Evolutionary conservation across 1,139 yeast genomes (phyloP).

Genomic region (Kodamaea alishanica): DNA sequence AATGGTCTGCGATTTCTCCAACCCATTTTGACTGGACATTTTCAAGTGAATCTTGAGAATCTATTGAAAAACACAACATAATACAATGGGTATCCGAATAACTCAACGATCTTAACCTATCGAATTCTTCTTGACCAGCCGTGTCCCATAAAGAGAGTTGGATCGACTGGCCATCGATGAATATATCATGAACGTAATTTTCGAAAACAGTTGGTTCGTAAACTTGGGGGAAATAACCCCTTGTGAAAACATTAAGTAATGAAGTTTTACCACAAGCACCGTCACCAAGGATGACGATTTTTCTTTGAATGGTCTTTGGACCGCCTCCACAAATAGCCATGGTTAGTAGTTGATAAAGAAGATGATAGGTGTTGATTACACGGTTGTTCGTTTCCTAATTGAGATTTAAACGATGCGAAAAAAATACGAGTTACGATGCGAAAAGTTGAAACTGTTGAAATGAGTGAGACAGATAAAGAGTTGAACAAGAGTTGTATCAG

Average conservation of each 20-base stretch:
- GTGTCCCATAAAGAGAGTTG: constrained; percentile 97
- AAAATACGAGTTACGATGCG: background rate
- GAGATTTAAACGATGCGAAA: constrained; percentile 1
- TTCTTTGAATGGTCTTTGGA: constrained; percentile 57
- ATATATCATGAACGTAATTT: constrained; percentile 95
- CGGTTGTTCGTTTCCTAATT: constrained; percentile 4
- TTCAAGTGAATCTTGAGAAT: constrained; percentile 89
- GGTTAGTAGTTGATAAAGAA: background rate
- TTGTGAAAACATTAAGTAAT: constrained; percentile 88
- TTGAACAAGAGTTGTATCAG: no score
- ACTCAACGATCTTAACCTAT: constrained; percentile 80
- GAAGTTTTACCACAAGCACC: constrained; percentile 84
- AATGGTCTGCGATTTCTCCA: constrained; percentile 92
- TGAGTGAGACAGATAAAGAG: no score
- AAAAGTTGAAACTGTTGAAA: no score
- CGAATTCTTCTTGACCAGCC: constrained; percentile 98
- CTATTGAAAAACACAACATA: constrained; percentile 93
- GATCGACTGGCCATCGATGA: constrained; percentile 90
- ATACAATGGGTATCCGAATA: constrained; percentile 96
- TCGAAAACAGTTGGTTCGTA: constrained; percentile 98
- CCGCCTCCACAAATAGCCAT: constrained; percentile 24
- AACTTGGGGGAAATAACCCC: constrained; percentile 97
- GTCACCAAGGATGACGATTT: constrained; percentile 93
- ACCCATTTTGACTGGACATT: constrained; percentile 94
- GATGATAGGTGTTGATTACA: background rate